Percentiles rank a stretch among this genome's conserved stretches.
phyloP scores from a whole-genome alignment of 192 early-diverging fungal genomes.

The Entomortierella lignicola region DNA sequence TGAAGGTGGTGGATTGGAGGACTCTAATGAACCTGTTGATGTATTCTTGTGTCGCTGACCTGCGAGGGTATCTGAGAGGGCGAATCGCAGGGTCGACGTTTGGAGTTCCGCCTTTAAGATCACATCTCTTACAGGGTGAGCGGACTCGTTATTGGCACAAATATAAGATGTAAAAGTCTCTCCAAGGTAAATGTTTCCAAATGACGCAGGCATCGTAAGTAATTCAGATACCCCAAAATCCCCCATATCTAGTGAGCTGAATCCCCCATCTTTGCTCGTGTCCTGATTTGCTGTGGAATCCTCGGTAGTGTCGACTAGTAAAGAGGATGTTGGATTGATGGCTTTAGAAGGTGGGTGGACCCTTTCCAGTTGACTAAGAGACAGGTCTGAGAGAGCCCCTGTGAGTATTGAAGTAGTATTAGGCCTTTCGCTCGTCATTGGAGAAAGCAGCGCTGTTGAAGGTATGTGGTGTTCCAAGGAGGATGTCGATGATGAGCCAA shows the following conservation, averaged over 20 bases:
- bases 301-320: background rate
- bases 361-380: conserved; percentile 48
- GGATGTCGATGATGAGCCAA: conserved; percentile 40
- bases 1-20: conserved; percentile 13
- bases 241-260: conserved; percentile 55
- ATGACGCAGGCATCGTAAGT: conserved; percentile 83
- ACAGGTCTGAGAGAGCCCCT: conserved; percentile 46
- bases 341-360: conserved; percentile 31
- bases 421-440: conserved; percentile 28
- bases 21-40: background rate
- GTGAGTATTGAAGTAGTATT: conserved; percentile 59
- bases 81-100: conserved; percentile 84
- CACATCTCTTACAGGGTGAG: conserved; percentile 75
- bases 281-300: background rate
- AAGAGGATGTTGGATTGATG: conserved; percentile 11
- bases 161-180: conserved; percentile 91
- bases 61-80: conserved; percentile 71
- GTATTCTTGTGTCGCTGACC: conserved; percentile 10
- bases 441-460: background rate
- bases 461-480: conserved; percentile 16
- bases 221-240: conserved; percentile 75
- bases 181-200: conserved; percentile 95
- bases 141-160: conserved; percentile 88
- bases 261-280: background rate
- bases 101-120: conserved; percentile 87